Evolutionary conservation across 2,329 filamentous ascomycete species (phyloP), one percentile per base, ranked within the genome.

Genomic region (Fusarium albosuccineum): DNA sequence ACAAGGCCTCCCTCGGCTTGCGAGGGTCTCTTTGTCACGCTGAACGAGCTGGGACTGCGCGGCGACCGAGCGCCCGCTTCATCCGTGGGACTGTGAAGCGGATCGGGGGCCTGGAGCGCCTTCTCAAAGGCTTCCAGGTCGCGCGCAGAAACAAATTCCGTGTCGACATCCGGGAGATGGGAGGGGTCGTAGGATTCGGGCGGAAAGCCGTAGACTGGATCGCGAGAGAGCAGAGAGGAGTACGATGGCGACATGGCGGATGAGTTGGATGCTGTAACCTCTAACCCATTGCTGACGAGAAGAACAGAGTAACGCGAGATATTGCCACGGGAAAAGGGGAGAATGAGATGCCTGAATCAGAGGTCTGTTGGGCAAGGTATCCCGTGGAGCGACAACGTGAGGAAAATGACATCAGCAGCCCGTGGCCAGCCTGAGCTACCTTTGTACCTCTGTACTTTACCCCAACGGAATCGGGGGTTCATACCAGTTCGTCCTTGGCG

Each of bases 21-120:
- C 9, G 80, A 82, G 55, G 79, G 73, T 34, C 82, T 77, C 67
- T 81, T 81, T 27, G 82, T 83, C 57, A 83, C 60, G 63, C 81
- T 79, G 57, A 81, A 70, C 55, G 80, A 82, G 71, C 75, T 77
- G 9, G 76, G 71, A 62, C 79, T 82, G 52, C 76, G 80, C 58
- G 79, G 81, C 57, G 80, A 82, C 67, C 70, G 83, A 63, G 73
- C 77, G 76, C 81, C 76, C 6, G 71, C 70, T 42, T 84, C 82
- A 46, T 91, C 89, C 49, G 85, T 80, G 49, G 87, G 83, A 11
- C 86, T 89, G 36, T 91, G 89, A 40, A 90, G 85, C 2, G 88
- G 87, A 64, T 97, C 93, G 1, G 94, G 93, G 2, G 92, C 92
- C n/a, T 89, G 87, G 9, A 97, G 86, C 8, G 95, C 95, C 61